Evolutionary conservation across 495 filamentous ascomycete species (phyloP).

Genomic region (Penicillium odoratum): DNA sequence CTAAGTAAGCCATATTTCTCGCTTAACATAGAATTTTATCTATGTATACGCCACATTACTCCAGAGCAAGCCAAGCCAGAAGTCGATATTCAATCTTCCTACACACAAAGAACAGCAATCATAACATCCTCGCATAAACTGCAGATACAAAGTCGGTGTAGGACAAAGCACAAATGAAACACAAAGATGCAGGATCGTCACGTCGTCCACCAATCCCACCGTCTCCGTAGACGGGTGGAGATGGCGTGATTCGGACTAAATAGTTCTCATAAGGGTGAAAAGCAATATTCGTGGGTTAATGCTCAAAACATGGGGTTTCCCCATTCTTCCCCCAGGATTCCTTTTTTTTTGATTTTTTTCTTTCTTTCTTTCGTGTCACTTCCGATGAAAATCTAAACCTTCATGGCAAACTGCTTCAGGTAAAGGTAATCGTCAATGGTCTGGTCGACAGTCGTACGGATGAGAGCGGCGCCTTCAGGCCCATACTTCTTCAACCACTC

Average conservation of each 20-base stretch:
- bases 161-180: slow-evolving; percentile 5
- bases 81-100: not conserved
- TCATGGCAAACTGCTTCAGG: slow-evolving; percentile 83
- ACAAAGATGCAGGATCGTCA: slow-evolving; percentile 19
- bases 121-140: not conserved
- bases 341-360: slow-evolving; percentile 10
- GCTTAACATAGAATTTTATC: too few relatives aligned
- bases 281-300: not conserved
- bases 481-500: slow-evolving; percentile 87
- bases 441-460: slow-evolving; percentile 71
- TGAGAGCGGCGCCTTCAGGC: slow-evolving; percentile 69
- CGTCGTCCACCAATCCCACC: slow-evolving; percentile 20
- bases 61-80: not conserved
- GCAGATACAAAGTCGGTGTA: slow-evolving; percentile 15
- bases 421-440: slow-evolving; percentile 89
- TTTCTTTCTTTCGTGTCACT: slow-evolving; percentile 1
- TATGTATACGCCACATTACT: not conserved
- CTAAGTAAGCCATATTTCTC: too few relatives aligned
- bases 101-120: slow-evolving; percentile 4
- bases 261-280: slow-evolving; percentile 19
- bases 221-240: slow-evolving; percentile 11
- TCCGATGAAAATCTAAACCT: slow-evolving; percentile 37
- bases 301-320: not conserved
- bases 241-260: slow-evolving; percentile 40
- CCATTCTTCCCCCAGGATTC: not conserved